Evolutionary conservation across 2,329 filamentous ascomycete genomes (phyloP).

Genomic region (Ophiocordyceps camponoti-floridani): DNA sequence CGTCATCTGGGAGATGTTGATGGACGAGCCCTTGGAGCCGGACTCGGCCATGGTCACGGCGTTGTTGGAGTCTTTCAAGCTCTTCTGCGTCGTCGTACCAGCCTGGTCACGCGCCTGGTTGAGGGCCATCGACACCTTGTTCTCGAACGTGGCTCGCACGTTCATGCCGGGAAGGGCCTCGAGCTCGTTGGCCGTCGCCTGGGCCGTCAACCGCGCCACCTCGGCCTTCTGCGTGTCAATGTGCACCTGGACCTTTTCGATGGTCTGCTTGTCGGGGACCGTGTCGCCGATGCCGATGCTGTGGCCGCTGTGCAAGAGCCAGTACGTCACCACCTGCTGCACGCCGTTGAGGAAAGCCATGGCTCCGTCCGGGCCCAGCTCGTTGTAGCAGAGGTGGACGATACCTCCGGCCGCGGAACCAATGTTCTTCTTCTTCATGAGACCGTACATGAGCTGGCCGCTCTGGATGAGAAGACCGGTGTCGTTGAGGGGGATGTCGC

Average conservation of each 20-base stretch:
- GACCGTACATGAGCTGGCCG: slow-evolving; percentile 77
- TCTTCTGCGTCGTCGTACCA: slow-evolving; percentile 79
- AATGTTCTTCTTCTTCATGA: slow-evolving; percentile 85
- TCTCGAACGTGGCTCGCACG: slow-evolving; percentile 94
- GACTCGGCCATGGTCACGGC: slow-evolving; percentile 92
- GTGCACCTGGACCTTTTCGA: slow-evolving; percentile 65
- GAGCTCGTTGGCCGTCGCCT: slow-evolving; percentile 70
- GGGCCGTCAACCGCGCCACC: slow-evolving; percentile 55
- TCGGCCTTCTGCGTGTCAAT: slow-evolving; percentile 69
- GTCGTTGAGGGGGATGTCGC: slow-evolving; percentile 50
- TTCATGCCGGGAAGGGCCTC: slow-evolving; percentile 98
- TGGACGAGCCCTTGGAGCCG: slow-evolving; percentile 94
- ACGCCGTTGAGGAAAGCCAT: slow-evolving; percentile 94
- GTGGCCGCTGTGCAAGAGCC: slow-evolving; percentile 90
- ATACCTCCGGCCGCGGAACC: slow-evolving; percentile 83
- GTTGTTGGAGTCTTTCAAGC: slow-evolving; percentile 90
- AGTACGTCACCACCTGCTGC: slow-evolving; percentile 91
- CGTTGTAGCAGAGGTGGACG: slow-evolving; percentile 91
- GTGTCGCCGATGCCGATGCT: slow-evolving; percentile 98
- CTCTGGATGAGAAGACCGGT: slow-evolving; percentile 68
- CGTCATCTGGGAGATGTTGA: slow-evolving; percentile 99
- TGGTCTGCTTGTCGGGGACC: slow-evolving; percentile 74
- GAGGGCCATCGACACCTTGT: slow-evolving; percentile 82
- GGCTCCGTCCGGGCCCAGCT: slow-evolving; percentile 68
- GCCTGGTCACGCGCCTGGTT: slow-evolving; percentile 95